Percentiles rank a stretch among this genome's conserved stretches.
These are phyloP conservation scores for Fusarium globosum DNA, from an alignment of 2,329 filamentous ascomycete genomes.

Conservation along the genomic window DNA sequence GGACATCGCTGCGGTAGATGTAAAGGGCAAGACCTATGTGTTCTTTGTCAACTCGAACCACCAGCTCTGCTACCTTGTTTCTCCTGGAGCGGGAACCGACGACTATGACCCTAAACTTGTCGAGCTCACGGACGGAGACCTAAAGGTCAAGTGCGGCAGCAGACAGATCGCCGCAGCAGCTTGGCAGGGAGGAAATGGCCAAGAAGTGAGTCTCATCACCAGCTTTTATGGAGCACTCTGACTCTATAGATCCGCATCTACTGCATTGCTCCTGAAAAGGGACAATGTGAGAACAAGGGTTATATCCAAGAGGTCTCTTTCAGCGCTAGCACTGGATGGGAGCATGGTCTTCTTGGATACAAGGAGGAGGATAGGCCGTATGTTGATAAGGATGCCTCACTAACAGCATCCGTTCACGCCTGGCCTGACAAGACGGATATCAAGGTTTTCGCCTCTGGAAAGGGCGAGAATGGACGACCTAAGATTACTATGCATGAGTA, in stretches of 20 bases:
- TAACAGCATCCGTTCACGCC: neutral
- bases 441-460: neutral
- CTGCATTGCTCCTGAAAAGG: neutral
- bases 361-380: neutral
- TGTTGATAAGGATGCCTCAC: neutral
- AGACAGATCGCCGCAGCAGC: neutral
- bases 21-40: neutral
- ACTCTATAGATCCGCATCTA: neutral
- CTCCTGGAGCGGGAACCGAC: neutral
- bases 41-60: neutral
- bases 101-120: neutral
- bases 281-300: neutral
- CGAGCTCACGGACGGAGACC: neutral
- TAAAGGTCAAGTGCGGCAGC: neutral
- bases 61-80: neutral
- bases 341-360: neutral
- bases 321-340: neutral
- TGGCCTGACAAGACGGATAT: neutral
- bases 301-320: neutral
- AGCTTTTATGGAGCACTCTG: neutral
- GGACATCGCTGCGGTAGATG: neutral
- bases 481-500: neutral
- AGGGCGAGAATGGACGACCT: rapidly evolving
- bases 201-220: neutral
- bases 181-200: neutral